phyloP scores from a whole-genome alignment of 805 yeast species.

The Blastobotrys mokoenaii region DNA sequence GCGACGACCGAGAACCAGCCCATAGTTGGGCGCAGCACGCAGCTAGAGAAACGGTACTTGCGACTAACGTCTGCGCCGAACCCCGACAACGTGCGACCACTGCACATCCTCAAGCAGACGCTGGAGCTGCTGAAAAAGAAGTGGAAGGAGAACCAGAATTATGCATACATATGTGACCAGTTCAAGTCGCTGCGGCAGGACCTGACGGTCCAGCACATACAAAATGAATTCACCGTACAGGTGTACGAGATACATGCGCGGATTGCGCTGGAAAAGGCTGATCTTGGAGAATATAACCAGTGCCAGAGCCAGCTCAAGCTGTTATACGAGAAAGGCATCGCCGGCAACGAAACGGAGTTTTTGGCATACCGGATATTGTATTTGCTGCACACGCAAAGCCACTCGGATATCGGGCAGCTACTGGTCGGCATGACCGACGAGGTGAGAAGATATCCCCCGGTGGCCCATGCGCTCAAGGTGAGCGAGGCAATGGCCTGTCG shows the following conservation, averaged over 20 bases:
- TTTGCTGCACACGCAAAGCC: conserved; percentile 63
- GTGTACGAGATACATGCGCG: conserved; percentile 85
- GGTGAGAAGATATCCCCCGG: conserved; percentile 22
- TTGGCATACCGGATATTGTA: conserved; percentile 66
- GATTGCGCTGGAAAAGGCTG: conserved; percentile 74
- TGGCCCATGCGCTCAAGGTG: conserved; percentile 33
- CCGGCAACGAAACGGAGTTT: conserved; percentile 49
- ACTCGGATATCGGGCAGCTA: conserved; percentile 43
- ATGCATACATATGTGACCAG: conserved; percentile 79
- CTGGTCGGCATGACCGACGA: conserved; percentile 19
- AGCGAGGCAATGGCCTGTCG: conserved; percentile 29
- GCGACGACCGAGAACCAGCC: conserved; percentile 16
- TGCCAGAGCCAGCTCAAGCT: conserved; percentile 75
- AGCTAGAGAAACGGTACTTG: conserved; percentile 68
- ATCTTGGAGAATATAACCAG: conserved; percentile 91
- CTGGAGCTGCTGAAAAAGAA: conserved; percentile 45
- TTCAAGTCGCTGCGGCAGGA: conserved; percentile 90
- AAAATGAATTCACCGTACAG: conserved; percentile 61
- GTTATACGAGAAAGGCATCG: conserved; percentile 42
- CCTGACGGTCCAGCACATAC: conserved; percentile 81
- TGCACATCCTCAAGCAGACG: conserved; percentile 49
- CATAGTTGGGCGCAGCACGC: conserved; percentile 55
- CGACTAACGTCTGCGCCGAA: conserved; percentile 88
- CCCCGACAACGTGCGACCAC: conserved; percentile 75
- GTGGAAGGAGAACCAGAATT: conserved; percentile 45